phyloP scores from a whole-genome alignment of 2,329 filamentous ascomycete genomes.

The Ophiocordyceps sinensis region DNA sequence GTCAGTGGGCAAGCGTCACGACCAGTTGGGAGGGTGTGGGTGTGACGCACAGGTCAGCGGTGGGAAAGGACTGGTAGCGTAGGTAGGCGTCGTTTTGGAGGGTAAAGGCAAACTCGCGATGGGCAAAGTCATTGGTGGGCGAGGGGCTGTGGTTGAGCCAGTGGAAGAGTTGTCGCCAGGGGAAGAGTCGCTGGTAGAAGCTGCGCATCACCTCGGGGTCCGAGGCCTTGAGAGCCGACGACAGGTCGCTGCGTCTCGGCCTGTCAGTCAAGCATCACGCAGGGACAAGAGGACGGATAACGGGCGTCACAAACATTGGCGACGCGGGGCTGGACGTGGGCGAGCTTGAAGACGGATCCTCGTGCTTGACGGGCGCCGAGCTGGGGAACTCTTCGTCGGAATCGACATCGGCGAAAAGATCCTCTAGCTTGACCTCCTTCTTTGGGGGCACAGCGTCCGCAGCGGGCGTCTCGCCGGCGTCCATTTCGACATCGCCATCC shows the following conservation, averaged over 20 bases:
- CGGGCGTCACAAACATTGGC: constrained; percentile 22
- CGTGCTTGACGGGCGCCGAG: constrained; percentile 25
- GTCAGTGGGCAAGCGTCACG: neutral
- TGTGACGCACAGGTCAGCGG: constrained; percentile 35
- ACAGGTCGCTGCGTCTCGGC: constrained; percentile 13
- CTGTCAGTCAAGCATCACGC: neutral
- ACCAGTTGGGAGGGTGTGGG: neutral
- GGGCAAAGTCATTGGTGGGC: constrained; percentile 74
- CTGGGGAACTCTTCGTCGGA: constrained; percentile 48
- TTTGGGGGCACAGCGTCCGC: constrained; percentile 13
- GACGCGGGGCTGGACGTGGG: constrained; percentile 24
- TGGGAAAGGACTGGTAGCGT: constrained; percentile 64
- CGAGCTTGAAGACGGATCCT: constrained; percentile 20
- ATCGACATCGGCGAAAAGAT: constrained; percentile 43
- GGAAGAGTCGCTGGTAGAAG: constrained; percentile 92
- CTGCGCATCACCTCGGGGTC: constrained; percentile 79
- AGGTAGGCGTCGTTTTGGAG: constrained; percentile 86
- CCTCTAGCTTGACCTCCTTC: constrained; percentile 39
- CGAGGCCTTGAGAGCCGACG: constrained; percentile 31
- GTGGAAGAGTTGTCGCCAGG: constrained; percentile 87
- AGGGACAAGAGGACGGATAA: neutral
- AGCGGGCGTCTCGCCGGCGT: constrained; percentile 10
- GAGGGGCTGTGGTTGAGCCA: constrained; percentile 92
- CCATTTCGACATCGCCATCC: constrained; percentile 27
- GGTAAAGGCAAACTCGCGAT: constrained; percentile 93